Base-by-base conservation (phyloP, 441 rosid genomes). In the Arabidopsis hybrid region DNA sequence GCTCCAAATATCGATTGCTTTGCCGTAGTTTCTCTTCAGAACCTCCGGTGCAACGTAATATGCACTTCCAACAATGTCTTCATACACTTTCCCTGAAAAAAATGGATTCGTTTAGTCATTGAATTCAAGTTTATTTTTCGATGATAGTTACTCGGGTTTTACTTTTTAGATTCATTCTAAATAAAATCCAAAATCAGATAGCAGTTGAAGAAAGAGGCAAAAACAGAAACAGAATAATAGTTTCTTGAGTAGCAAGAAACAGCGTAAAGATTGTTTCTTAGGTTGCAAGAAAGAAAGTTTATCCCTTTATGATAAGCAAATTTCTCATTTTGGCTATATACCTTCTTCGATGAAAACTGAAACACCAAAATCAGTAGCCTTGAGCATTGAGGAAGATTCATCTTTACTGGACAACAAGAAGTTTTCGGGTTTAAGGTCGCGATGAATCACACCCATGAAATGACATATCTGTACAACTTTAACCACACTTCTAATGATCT, bases 321-420 rank as follows among this genome's bases (percentile, higher is more conserved):
- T 17, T 40, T 18, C 14, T 40, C 40, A 17, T 49, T 18, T 40
- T 68, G 50, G 4, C 9, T 49, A 7, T 75, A 50, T 49, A 92
- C 99, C 99, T 88, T 95, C 97, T 73, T 92, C 97, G 36, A 92
- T 89, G 81, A 89, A 95, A 42, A 92, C 96, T 0, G 99, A 95
- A 73, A 95, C 73, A 11, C 98, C 98, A 58, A 95, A 95, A 84
- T 92, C 98, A 2, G 97, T 89, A 5, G 97, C 94, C 80, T 95
- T 92, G 69, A 95, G 73, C 87, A 79, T 86, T 34, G 96, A 82
- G 29, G 90, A 78, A n/a, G 69, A 77, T 60, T 86, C 86, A 40
- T 85, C 90, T 80, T 89, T 87, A 73, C 86, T 82, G 2, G 94
- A 80, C 43, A 94, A 69, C 83, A 92, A 82, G 86, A 92, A 89